Conservation (phyloP, 2,329 filamentous ascomycete genomes). For the Alternaria alternata region DNA sequence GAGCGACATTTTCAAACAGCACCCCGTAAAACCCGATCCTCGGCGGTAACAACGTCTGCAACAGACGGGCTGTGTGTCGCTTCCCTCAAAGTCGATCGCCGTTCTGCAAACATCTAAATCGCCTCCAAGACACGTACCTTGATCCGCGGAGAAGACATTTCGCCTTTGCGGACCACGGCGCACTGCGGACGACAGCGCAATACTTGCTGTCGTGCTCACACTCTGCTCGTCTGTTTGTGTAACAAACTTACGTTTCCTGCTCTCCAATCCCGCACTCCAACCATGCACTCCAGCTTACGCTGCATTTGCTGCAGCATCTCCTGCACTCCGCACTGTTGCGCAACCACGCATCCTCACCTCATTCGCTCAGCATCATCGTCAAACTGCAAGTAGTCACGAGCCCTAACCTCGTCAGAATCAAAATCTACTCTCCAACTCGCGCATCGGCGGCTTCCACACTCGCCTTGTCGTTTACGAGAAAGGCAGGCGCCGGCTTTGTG, state of each 20-base stretch:
- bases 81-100: background rate
- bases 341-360: slow-evolving; percentile 16
- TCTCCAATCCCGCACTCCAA: background rate
- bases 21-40: background rate
- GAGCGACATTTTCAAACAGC: background rate
- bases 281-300: background rate
- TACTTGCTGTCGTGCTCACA: background rate
- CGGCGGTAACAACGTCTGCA: background rate
- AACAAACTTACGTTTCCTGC: background rate
- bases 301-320: background rate
- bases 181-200: background rate
- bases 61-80: background rate
- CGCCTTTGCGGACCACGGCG: slow-evolving; percentile 1
- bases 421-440: slow-evolving; percentile 10
- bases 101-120: background rate
- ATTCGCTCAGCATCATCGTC: slow-evolving; percentile 2
- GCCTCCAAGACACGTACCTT: background rate
- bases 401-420: background rate
- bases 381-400: slow-evolving; percentile 15
- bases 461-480: background rate
- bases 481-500: background rate
- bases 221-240: background rate
- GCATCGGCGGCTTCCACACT: slow-evolving; percentile 16
- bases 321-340: slow-evolving; percentile 24
- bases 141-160: background rate